Evolutionary conservation across 495 filamentous ascomycete species (phyloP).

Genomic region (Monascus purpureus): DNA sequence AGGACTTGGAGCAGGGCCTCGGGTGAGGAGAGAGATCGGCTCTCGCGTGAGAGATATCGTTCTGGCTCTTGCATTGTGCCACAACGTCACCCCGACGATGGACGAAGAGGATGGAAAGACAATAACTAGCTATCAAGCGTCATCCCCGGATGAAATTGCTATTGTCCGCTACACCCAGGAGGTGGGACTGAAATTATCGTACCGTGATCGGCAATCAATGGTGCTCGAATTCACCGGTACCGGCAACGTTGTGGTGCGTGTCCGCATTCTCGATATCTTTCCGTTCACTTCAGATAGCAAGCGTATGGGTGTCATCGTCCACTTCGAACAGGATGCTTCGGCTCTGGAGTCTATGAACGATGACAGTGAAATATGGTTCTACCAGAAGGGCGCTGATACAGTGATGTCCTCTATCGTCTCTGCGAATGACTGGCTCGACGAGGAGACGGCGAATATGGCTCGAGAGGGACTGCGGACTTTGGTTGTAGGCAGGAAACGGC

Average conservation of each 20-base stretch:
- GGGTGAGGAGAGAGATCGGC: conserved; percentile 85
- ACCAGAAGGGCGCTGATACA: conserved; percentile 95
- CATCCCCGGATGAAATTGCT: conserved; percentile 94
- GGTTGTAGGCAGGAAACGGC: conserved; percentile 75
- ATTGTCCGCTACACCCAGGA: conserved; percentile 94
- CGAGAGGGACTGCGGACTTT: conserved; percentile 89
- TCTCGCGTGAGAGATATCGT: conserved; percentile 83
- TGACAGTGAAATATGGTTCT: conserved; percentile 86
- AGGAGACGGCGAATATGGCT: conserved; percentile 98
- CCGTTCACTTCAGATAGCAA: conserved; percentile 97
- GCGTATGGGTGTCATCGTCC: conserved; percentile 93
- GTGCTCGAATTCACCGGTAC: conserved; percentile 66
- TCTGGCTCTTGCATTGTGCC: conserved; percentile 81
- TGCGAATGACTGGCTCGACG: conserved; percentile 95
- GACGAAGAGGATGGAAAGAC: conserved; percentile 67
- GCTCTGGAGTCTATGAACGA: conserved; percentile 19
- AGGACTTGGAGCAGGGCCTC: conserved; percentile 47
- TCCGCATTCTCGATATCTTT: conserved; percentile 84
- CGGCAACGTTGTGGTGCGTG: conserved; percentile 65
- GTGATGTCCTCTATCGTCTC: conserved; percentile 92
- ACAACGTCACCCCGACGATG: conserved; percentile 90
- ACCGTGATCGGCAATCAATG: conserved; percentile 79
- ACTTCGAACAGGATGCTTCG: conserved; percentile 47
- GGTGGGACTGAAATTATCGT: conserved; percentile 70
- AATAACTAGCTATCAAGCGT: conserved; percentile 87